Evolutionary conservation across 495 filamentous ascomycete species (phyloP), one percentile per base, ranked within the genome.

Genomic region (Rostrohypoxylon terebratum): DNA sequence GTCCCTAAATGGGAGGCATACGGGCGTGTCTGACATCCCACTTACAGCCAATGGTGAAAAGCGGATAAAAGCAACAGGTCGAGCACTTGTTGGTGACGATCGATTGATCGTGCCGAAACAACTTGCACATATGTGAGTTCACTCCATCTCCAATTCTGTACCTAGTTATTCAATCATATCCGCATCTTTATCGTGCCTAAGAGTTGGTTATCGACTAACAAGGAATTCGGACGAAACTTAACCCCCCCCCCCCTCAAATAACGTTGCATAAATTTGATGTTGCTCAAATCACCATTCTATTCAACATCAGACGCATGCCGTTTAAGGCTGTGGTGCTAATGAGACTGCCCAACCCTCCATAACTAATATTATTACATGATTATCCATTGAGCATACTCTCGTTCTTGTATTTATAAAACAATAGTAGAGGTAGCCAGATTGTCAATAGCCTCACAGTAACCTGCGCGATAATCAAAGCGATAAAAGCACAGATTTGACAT

Each of bases 1-100:
- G 96, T 97, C 94, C 1, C 87, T 98, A 42, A 94, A 93, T 75
- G 96, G 94, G 65, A 89, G 91, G 21, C 95, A 99, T 83, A 99
- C 96, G 0, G 93, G 95, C 53, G 87, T 82, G 25, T 93, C 91
- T 25, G 96, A 99, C 70, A 90, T 99, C 20, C 89, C 93, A 0
- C 84, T 99, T 9, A 99, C 96, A 1, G 80, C 87, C 11, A 93
- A 93, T 78, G 96, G 96, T 36, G 94, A 97, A 82, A 92, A 90
- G 76, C 87, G 94, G 21, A 89, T 98, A 66, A 84, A 83, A 59
- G 90, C 94, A 10, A 97, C 96, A 0, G 93, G 94, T 21, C 87
- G 88, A 64, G 92, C 93, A 1, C 85, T 98, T 1, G 89, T 99
- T 10, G 96, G 96, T 7, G 82, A 90, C 66, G 92, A 97, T 75